Percentiles rank a stretch among this genome's conserved stretches.
Evolutionary conservation across 139 green algal species (phyloP).

Genomic region (Closterium sp.): DNA sequence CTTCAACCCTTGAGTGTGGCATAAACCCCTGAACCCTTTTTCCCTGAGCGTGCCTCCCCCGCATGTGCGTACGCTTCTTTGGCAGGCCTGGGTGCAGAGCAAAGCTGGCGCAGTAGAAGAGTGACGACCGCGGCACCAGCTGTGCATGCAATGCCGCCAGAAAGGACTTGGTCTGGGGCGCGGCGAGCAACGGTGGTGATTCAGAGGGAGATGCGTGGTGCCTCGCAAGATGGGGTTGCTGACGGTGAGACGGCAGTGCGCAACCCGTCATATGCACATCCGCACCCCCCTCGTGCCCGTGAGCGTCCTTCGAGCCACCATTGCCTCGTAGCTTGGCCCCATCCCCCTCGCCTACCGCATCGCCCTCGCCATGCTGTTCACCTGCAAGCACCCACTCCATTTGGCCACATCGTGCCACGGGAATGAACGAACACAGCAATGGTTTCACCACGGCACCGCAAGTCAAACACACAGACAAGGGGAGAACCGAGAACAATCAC

Average conservation of each 20-base stretch:
- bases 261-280: not conserved
- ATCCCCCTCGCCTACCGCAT: no score
- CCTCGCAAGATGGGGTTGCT: no score
- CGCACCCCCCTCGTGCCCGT: not conserved
- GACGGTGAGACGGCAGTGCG: not conserved
- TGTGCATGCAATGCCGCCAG: not conserved
- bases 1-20: no score
- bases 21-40: not conserved
- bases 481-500: no score
- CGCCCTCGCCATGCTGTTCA: no score
- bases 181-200: not conserved
- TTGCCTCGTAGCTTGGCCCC: no score
- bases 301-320: no score
- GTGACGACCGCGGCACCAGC: not conserved
- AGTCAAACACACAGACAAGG: no score
- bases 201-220: not conserved
- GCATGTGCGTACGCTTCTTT: not conserved
- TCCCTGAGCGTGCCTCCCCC: not conserved
- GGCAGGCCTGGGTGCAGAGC: not conserved
- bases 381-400: no score
- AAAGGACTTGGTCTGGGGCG: not conserved
- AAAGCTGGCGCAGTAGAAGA: not conserved
- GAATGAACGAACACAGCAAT: no score
- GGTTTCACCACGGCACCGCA: no score
- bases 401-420: no score